Base-by-base conservation (phyloP, 805 yeast species). In the Starmerella roubikii region DNA sequence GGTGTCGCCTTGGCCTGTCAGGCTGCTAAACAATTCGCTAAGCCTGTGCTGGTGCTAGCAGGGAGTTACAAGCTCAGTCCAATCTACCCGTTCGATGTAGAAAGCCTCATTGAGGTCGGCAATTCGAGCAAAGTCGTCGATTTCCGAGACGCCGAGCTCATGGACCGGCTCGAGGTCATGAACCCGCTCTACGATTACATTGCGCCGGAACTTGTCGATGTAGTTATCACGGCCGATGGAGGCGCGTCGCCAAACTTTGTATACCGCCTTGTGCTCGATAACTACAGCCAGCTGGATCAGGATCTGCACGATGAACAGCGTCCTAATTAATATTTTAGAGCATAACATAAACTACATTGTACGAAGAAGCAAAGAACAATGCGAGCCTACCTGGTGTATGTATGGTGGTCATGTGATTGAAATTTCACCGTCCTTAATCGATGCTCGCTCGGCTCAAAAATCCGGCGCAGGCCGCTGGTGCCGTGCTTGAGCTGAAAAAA, bases 241-340 rank as follows among this genome's bases (percentile, higher is more conserved):
- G 97, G 97, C 13, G 85, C 81, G 57, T 82, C 97, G 20, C 97
- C 98, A 34, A 83, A 88, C 52, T 91, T 91, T 62, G 80, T 91
- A 39, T 91, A 91, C 61, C 77, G 98, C 61, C 80, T 91, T 39
- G 94, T 91, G 17, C 72, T 86, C 64, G 98, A 91, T 60, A 84
- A 88, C 61, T 91, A 91, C 60, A 79, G 80, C 59, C 73, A 77
- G 38, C 85, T 78, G 52, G 97, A 91, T 63, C 53, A 46, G 38
- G 36, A 39, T 15, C 47, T 51, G 6, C n/a, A n/a, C n/a, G n/a
- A n/a, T n/a, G n/a, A n/a, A n/a, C n/a, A n/a, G n/a, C n/a, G n/a
- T 29, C 40, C 2, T 29, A 13, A 23, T 30, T 13, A 16, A 9
- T 31, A 24, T 29, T 32, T 18, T 26, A 26, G 7, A 8, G 7